Conservation (phyloP, 495 filamentous ascomycete species). For the Niebla homalea region DNA sequence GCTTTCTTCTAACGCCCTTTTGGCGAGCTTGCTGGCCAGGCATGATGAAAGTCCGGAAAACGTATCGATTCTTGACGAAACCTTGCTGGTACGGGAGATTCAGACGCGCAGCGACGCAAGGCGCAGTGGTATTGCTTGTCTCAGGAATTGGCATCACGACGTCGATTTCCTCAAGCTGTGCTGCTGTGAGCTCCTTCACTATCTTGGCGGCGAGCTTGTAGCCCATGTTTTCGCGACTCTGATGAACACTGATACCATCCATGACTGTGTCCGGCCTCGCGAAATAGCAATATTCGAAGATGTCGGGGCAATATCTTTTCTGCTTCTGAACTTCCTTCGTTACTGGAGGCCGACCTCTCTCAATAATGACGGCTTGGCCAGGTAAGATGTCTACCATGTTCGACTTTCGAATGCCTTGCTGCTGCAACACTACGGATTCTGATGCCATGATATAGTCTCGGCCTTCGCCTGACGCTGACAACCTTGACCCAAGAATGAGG, state of each 20-base stretch:
- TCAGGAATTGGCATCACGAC: constrained; percentile 84
- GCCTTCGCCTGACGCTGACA: constrained; percentile 50
- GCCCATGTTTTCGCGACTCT: constrained; percentile 85
- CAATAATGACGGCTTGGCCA: constrained; percentile 86
- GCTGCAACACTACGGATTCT: constrained; percentile 83
- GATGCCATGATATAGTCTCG: constrained; percentile 95
- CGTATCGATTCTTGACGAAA: constrained; percentile 92
- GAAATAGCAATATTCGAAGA: constrained; percentile 79
- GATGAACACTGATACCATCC: constrained; percentile 85
- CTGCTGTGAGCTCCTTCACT: constrained; percentile 54
- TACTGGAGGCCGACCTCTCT: constrained; percentile 39
- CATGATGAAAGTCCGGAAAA: constrained; percentile 80
- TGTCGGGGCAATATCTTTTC: constrained; percentile 74
- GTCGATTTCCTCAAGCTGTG: constrained; percentile 73
- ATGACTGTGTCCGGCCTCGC: constrained; percentile 83
- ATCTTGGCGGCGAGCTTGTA: constrained; percentile 73
- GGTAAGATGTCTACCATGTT: constrained; percentile 76
- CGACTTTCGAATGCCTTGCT: constrained; percentile 56
- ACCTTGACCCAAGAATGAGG: constrained; percentile 65
- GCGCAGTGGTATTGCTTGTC: constrained; percentile 74
- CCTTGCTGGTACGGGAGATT: constrained; percentile 72
- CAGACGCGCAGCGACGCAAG: constrained; percentile 55
- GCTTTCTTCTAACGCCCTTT: constrained; percentile 31
- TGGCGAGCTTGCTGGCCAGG: constrained; percentile 74
- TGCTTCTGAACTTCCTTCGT: constrained; percentile 64